Evolutionary conservation across 306 rosid species (phyloP), one percentile per base, ranked within the genome.

Genomic region (Argentina anserina): DNA sequence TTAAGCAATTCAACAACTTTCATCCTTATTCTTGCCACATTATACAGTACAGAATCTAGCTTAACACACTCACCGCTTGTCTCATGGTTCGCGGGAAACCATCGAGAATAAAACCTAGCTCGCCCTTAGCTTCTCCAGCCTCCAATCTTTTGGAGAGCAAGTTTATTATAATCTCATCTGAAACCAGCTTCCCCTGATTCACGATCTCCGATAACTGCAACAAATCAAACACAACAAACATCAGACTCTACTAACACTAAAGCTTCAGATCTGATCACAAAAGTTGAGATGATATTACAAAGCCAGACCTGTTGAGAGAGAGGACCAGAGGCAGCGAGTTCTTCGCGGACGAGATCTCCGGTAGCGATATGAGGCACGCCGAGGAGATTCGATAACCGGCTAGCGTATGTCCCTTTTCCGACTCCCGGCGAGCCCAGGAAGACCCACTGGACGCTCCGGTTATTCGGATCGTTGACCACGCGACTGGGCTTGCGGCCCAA

Each of bases 351-450:
- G 68, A 94, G 99, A 86, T 94, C 96, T 18, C 97, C 97, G 28
- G 96, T 91, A 81, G 95, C 95, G 73, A 94, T 88, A 80, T 89
- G 96, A 60, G 99, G 97, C 3, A 89, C 86, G 14, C 87, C 87
- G 43, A 94, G 91, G 68, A 89, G 96, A 45, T 78, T 84, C n/a
- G 80, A 94, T 15, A 94, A 87, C 9, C 98, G 98, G 43, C 95
- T 86, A 2, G 98, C 92, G 64, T 91, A 89, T 7, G 99, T 94
- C 1, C 99, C 99, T 76, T 91, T 91, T 0, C 99, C 99, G 70
- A 94, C 97, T 75, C 99, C 98, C 3, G 99, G 95, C 40, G 90
- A 91, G 45, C 96, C 99, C 10, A 88, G 76, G 77, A 94, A 94
- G 9, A 89, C 90, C 97, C 99, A 94, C 69, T 89, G 96, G 50